Base-by-base conservation (phyloP, 2,329 filamentous ascomycete species). In the Microsporum canis region DNA sequence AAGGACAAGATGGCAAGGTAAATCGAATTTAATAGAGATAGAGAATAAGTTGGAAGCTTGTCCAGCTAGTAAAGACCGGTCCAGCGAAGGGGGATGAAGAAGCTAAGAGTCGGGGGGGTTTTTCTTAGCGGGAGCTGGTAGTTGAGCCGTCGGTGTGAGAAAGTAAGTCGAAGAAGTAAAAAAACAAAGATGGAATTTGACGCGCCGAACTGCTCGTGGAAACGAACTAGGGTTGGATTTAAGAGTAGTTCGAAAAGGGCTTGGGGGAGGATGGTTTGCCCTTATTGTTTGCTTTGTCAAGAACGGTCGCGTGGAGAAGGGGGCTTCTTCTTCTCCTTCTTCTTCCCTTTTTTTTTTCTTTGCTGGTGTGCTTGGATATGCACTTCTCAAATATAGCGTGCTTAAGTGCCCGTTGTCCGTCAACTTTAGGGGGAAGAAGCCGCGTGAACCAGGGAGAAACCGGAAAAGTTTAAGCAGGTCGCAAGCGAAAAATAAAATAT, bases 341-440 rank as follows among this genome's bases (percentile, higher is more conserved):
- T 39, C 14, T 41, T 43, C 17, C 17, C 17, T 23, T n/a, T 43
- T n/a, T n/a, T n/a, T 43, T 43, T 43, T n/a, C 39, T 43, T 43
- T 43, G 39, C 39, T 39, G 23, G n/a, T 57, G 55, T 57, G 34
- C 38, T 57, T 57, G 55, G 55, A 43, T 57, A 43, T 57, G 36
- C 39, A 57, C 17, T 57, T 57, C 39, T 57, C 55, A 43, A 57
- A 57, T 31, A 57, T 57, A 57, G 55, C 55, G 55, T 57, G 55
- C 55, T 57, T 57, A 57, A 41, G 55, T 57, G 55, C 39, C 55
- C 39, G 38, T 31, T 41, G 57, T 59, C 39, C 43, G 57, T 47
- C 38, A 47, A 59, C 38, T 51, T 43, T 51, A 49, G 57, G 57
- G 36, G 39, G 33, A 59, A 51, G 38, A 59, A 34, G 57, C 57